These are phyloP conservation scores for Gilbertella persicaria DNA, from an alignment of 371 early-diverging fungal species.

Conservation along the genomic window DNA sequence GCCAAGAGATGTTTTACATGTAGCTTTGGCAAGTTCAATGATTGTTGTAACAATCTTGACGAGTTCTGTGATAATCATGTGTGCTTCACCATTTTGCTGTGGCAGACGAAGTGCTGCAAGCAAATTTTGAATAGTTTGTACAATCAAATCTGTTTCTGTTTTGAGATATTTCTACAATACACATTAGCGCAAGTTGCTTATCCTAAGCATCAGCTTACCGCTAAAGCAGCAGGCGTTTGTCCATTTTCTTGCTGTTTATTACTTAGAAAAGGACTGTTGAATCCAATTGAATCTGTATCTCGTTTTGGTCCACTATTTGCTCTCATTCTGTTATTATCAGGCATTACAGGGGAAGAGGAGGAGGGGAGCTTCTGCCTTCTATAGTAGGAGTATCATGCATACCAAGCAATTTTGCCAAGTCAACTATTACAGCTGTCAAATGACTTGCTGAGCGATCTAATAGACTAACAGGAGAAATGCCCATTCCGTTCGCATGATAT, in stretches of 20 bases:
- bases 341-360: background rate
- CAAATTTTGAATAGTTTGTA: constrained; percentile 84
- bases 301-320: too few relatives aligned
- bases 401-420: constrained; percentile 71
- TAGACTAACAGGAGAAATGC: constrained; percentile 64
- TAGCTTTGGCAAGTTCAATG: constrained; percentile 41
- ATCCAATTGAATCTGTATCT: too few relatives aligned
- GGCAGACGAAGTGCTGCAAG: constrained; percentile 71
- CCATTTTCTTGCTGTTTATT: background rate
- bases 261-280: background rate
- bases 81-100: constrained; percentile 65
- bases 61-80: constrained; percentile 66
- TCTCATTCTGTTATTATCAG: background rate
- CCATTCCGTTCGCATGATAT: constrained; percentile 77
- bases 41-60: constrained; percentile 54
- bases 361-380: background rate
- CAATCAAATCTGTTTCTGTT: constrained; percentile 82
- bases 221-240: background rate
- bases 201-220: background rate
- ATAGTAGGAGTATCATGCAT: constrained; percentile 15
- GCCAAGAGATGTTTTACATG: constrained; percentile 40
- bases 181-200: too few relatives aligned
- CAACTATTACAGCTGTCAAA: constrained; percentile 74
- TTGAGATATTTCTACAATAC: constrained; percentile 66
- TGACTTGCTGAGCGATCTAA: constrained; percentile 80